A percentile compares a stretch with the other conserved stretches of the same genome.
These are phyloP conservation scores for Phyllostachys edulis DNA, from an alignment of 176 grass and related monocot species.

Conservation along the genomic window DNA sequence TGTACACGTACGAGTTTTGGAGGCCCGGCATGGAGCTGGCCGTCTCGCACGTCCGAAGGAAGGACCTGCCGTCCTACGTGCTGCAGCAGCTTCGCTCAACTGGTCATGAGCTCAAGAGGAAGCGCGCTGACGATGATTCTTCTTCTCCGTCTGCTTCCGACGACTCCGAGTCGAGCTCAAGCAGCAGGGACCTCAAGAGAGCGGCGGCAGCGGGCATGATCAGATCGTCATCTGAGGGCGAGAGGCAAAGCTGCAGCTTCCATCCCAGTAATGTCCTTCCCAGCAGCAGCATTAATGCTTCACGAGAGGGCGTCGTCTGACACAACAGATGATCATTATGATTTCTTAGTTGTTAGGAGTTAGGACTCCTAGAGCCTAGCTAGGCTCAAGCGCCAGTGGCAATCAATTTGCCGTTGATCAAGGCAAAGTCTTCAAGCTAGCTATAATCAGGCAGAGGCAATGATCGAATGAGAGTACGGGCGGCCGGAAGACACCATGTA, in stretches of 20 bases:
- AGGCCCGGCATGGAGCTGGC: slow-evolving; percentile 63
- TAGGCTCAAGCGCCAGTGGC: background rate
- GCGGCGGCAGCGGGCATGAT: background rate
- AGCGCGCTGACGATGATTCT: background rate
- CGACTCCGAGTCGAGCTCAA: background rate
- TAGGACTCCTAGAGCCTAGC: no score
- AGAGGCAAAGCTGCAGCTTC: no score
- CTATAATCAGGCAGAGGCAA: background rate
- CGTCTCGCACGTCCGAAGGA: slow-evolving; percentile 65
- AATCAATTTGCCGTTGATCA: background rate
- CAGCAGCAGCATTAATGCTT: background rate
- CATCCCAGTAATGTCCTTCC: no score
- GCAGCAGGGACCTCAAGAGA: background rate
- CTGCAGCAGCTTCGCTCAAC: slow-evolving; percentile 12
- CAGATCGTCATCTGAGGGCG: no score
- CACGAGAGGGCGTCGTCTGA: background rate
- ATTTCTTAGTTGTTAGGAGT: background rate
- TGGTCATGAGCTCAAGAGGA: slow-evolving; percentile 31
- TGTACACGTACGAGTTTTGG: slow-evolving; percentile 72
- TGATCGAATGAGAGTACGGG: background rate
- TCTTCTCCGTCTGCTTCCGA: background rate
- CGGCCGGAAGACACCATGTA: background rate
- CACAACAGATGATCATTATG: background rate
- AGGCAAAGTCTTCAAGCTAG: background rate
- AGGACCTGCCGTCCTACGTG: slow-evolving; percentile 64